Conservation (phyloP, 495 filamentous ascomycete species). For the Penicillium argentinense region DNA sequence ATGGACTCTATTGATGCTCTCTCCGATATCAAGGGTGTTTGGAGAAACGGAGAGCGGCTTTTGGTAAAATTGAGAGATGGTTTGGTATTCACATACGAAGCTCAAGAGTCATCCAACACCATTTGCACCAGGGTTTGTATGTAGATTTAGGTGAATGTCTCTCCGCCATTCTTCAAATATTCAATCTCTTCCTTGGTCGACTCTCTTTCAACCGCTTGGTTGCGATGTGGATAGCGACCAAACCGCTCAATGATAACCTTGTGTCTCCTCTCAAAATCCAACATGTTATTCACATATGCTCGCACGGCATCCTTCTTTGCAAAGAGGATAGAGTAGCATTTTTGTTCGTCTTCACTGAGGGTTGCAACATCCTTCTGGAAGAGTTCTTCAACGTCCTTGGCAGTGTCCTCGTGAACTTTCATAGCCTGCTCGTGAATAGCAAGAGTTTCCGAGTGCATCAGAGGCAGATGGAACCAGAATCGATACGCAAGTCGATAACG, state of each 20-base stretch:
- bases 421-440: conserved; percentile 24
- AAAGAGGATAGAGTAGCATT: conserved; percentile 12
- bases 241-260: conserved; percentile 30
- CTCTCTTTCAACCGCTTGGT: conserved; percentile 17
- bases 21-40: neutral
- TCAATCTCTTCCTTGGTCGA: conserved; percentile 23
- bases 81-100: no score
- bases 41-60: conserved; percentile 6
- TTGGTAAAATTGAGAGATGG: no score
- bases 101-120: no score
- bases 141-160: no score
- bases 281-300: conserved; percentile 6
- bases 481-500: conserved; percentile 29
- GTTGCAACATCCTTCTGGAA: conserved; percentile 9
- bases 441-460: conserved; percentile 35
- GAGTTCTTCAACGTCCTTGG: conserved; percentile 18
- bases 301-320: conserved; percentile 11
- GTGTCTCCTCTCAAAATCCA: conserved; percentile 27
- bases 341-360: conserved; percentile 18
- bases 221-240: conserved; percentile 30
- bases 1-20: conserved; percentile 4
- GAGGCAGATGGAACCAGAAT: conserved; percentile 33
- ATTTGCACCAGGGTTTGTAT: no score
- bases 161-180: conserved; percentile 27
- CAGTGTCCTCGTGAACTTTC: conserved; percentile 20